Evolutionary conservation across 2,329 filamentous ascomycete genomes (phyloP).

Genomic region (Cyphellophora europaea): DNA sequence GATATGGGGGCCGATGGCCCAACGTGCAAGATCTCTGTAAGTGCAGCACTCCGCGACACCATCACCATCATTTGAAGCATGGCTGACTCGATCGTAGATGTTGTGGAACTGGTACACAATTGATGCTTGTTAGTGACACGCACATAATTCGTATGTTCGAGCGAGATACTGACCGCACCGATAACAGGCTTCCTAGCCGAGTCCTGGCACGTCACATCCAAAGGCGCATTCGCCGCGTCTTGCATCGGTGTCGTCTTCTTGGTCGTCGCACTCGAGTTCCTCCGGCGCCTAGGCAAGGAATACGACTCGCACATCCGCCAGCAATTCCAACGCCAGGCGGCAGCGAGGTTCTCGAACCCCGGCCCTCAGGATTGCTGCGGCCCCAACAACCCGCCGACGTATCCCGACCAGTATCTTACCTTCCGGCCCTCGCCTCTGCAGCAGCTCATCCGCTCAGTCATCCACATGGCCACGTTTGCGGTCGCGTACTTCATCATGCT

Average conservation of each 20-base stretch:
- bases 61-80: background rate
- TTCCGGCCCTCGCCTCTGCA: constrained; percentile 14
- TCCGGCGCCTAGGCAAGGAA: constrained; percentile 62
- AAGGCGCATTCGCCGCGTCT: constrained; percentile 65
- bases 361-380: background rate
- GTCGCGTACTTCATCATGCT: constrained; percentile 73
- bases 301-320: constrained; percentile 52
- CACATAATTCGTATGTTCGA: constrained; percentile 48
- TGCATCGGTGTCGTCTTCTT: constrained; percentile 73
- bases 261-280: constrained; percentile 60
- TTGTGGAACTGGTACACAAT: constrained; percentile 68
- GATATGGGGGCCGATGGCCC: background rate
- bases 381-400: background rate
- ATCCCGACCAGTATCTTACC: background rate
- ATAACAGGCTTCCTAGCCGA: constrained; percentile 54
- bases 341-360: background rate
- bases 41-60: background rate
- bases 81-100: constrained; percentile 38
- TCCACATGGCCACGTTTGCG: constrained; percentile 40
- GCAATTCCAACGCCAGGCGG: constrained; percentile 13
- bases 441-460: constrained; percentile 12
- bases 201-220: constrained; percentile 61
- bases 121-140: constrained; percentile 42
- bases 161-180: constrained; percentile 50
- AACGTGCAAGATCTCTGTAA: constrained; percentile 1